phyloP scores from a whole-genome alignment of 139 green algal species.

The Ulvella scutata region DNA sequence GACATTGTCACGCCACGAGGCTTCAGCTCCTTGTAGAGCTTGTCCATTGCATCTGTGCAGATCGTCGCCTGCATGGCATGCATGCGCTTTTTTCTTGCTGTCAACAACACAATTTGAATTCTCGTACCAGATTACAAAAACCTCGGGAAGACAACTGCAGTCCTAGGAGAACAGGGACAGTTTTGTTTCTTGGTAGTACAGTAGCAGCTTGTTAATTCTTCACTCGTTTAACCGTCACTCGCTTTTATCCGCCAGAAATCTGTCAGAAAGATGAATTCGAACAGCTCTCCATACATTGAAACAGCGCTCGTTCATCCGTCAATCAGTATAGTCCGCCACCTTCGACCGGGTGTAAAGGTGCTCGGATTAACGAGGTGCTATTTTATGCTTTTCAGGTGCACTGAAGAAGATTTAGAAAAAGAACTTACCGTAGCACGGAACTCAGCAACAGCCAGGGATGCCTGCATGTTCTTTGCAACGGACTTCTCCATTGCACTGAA shows the following conservation, averaged over 20 bases:
- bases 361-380: background rate
- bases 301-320: no score
- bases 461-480: slow-evolving; percentile 88
- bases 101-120: no score
- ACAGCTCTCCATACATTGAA: no score
- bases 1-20: slow-evolving; percentile 96
- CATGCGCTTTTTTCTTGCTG: background rate
- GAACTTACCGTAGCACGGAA: slow-evolving; percentile 9
- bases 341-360: background rate
- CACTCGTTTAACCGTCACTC: no score
- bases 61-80: slow-evolving; percentile 35
- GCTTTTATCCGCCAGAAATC: no score
- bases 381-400: background rate
- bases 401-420: background rate
- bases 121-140: no score
- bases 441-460: slow-evolving; percentile 64
- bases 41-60: slow-evolving; percentile 84
- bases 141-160: no score
- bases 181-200: no score
- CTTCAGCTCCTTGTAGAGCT: slow-evolving; percentile 92
- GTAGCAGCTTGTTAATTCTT: no score
- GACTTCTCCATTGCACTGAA: slow-evolving; percentile 82
- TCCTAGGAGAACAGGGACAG: no score
- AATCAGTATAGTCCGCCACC: background rate
- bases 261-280: no score